These are phyloP conservation scores for Aschersonia sp. DNA, from an alignment of 2,329 filamentous ascomycete genomes.

Conservation along the genomic window DNA sequence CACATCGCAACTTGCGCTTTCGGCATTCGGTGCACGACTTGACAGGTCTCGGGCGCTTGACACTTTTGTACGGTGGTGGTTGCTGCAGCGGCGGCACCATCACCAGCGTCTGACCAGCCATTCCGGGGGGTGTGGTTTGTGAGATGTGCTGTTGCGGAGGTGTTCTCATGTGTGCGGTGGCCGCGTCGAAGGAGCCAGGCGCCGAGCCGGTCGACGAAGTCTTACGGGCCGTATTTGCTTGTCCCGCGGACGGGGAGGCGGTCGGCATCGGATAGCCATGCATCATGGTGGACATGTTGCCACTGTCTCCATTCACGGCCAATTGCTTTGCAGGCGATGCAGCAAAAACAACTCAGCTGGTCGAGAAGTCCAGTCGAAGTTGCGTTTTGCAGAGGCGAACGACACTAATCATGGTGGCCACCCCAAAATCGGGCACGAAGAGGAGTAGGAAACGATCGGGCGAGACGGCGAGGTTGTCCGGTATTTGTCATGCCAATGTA, in stretches of 20 bases:
- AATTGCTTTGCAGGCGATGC: no score
- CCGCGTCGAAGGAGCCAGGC: conserved; percentile 4
- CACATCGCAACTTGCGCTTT: conserved; percentile 42
- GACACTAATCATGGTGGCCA: neutral
- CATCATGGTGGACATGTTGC: conserved; percentile 4
- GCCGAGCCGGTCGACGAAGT: conserved; percentile 2
- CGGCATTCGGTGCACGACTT: conserved; percentile 43
- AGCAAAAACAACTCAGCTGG: neutral
- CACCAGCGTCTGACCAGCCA: conserved; percentile 8
- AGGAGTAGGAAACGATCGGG: neutral
- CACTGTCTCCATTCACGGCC: neutral
- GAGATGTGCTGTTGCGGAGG: conserved; percentile 5
- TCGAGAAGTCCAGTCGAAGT: neutral
- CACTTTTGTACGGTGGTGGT: conserved; percentile 25
- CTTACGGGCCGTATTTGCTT: neutral
- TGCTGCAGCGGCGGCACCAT: conserved; percentile 9
- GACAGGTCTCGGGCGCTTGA: conserved; percentile 38
- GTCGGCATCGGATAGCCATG: conserved; percentile 4
- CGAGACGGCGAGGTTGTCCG: no score
- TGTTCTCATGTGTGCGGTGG: conserved; percentile 3
- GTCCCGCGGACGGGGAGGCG: conserved; percentile 1
- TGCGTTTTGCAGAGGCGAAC: neutral
- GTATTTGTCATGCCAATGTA: neutral
- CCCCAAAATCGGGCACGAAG: neutral
- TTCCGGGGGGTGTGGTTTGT: conserved; percentile 3